Percentiles rank a stretch among this genome's conserved stretches.
phyloP scores from a whole-genome alignment of 2,329 filamentous ascomycete species.

The Colletotrichum orchidophilum region DNA sequence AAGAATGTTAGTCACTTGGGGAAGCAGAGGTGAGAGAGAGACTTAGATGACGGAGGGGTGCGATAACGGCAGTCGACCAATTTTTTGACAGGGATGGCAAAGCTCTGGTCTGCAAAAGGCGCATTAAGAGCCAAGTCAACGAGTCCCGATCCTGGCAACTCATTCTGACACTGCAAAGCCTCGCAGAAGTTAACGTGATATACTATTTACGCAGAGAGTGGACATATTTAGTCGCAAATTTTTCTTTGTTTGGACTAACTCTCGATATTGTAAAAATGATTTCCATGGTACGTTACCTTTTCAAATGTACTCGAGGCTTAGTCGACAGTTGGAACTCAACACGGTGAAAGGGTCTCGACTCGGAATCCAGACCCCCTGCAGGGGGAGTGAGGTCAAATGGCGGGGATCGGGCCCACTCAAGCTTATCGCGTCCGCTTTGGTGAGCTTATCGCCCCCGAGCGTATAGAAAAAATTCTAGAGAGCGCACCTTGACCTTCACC shows the following conservation, averaged over 20 bases:
- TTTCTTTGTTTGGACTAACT: too few relatives aligned
- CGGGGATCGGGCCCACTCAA: constrained; percentile 22
- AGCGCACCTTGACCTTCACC: constrained; percentile 16
- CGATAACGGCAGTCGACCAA: constrained; percentile 24
- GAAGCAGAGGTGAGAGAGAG: constrained; percentile 12
- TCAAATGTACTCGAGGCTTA: neutral
- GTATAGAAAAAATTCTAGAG: constrained; percentile 36
- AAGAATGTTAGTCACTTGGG: constrained; percentile 17
- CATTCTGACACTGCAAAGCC: neutral
- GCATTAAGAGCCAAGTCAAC: constrained; percentile 8
- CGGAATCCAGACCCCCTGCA: neutral
- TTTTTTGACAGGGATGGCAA: constrained; percentile 21
- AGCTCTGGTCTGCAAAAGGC: neutral
- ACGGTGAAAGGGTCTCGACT: neutral
- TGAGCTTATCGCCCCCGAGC: constrained; percentile 34
- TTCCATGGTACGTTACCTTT: neutral
- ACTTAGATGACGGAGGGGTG: constrained; percentile 14
- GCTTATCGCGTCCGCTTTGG: constrained; percentile 28
- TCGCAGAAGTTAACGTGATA: too few relatives aligned
- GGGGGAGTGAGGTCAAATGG: constrained; percentile 16
- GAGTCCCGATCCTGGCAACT: neutral
- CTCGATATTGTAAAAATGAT: neutral
- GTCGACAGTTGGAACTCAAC: neutral
- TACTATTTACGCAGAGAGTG: too few relatives aligned
- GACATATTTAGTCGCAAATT: too few relatives aligned